phyloP scores from a whole-genome alignment of 257 asterid species.

The Solanum gandarillasii region DNA sequence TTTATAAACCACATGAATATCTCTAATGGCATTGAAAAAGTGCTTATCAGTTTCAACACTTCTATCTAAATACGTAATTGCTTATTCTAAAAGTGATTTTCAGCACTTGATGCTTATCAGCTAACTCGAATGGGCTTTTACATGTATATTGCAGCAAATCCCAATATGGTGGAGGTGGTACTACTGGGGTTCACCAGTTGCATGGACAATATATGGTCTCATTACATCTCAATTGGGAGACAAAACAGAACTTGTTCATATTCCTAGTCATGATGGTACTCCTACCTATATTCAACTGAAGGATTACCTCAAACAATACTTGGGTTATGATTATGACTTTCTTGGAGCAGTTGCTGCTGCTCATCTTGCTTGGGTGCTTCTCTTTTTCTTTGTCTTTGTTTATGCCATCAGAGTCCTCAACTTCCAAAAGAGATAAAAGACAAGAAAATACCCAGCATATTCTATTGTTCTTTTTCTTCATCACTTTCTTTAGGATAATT shows the following conservation, averaged over 20 bases:
- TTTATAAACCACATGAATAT: not conserved
- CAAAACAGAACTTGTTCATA: constrained; percentile 20
- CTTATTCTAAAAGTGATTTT: not conserved
- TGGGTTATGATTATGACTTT: constrained; percentile 51
- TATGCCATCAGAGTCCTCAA: constrained; percentile 55
- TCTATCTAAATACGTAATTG: not conserved
- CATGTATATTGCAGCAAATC: constrained; percentile 26
- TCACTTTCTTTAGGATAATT: not conserved
- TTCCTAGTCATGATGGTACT: constrained; percentile 31
- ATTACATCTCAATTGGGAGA: constrained; percentile 49
- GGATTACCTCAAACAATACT: constrained; percentile 32
- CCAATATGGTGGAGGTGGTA: constrained; percentile 83
- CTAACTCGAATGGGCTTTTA: not conserved
- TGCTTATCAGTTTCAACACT: not conserved
- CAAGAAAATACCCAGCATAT: not conserved
- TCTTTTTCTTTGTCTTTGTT: constrained; percentile 50
- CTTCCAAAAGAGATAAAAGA: constrained; percentile 52
- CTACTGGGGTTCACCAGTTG: constrained; percentile 65
- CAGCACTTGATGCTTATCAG: not conserved
- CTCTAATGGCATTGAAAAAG: no score
- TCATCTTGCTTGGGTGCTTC: constrained; percentile 59
- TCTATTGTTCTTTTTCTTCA: not conserved
- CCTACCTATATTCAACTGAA: constrained; percentile 24
- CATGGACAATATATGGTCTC: constrained; percentile 43
- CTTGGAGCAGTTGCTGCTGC: constrained; percentile 54